These are phyloP conservation scores for Vigna nakashimae DNA, from an alignment of 306 rosid genomes.

Conservation along the genomic window DNA sequence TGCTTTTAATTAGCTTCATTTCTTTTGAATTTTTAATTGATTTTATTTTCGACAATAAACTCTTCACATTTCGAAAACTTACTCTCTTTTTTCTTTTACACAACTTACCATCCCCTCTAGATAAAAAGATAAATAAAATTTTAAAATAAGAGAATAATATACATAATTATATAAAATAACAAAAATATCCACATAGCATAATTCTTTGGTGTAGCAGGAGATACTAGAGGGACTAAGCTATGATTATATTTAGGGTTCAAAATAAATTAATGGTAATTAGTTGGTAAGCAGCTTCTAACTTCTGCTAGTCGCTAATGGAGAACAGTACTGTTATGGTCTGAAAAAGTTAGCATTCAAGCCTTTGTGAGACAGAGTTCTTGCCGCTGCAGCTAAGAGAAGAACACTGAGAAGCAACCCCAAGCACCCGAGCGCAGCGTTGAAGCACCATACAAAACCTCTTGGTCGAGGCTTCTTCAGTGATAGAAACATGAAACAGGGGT, in stretches of 20 bases:
- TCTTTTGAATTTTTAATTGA: too few species aligned
- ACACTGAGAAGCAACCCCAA: slow-evolving; percentile 59
- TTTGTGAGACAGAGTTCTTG: slow-evolving; percentile 46
- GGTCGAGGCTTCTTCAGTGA: slow-evolving; percentile 60
- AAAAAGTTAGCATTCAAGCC: slow-evolving; percentile 71
- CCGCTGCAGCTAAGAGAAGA: slow-evolving; percentile 57
- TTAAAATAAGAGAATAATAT: too few species aligned
- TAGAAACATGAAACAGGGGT: slow-evolving; percentile 88
- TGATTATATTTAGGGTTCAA: not conserved
- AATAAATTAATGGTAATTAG: too few species aligned
- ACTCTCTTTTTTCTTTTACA: too few species aligned
- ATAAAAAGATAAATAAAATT: too few species aligned
- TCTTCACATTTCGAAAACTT: not conserved
- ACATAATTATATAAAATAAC: too few species aligned
- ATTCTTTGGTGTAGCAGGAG: too few species aligned
- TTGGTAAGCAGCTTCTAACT: not conserved
- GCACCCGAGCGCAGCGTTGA: slow-evolving; percentile 59
- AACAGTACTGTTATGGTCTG: slow-evolving; percentile 48
- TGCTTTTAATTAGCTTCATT: too few species aligned
- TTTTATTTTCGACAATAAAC: not conserved
- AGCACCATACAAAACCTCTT: slow-evolving; percentile 46
- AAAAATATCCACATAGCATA: too few species aligned
- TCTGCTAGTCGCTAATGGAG: not conserved
- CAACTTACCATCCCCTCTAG: too few species aligned
- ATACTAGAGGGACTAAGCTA: too few species aligned